Evolutionary conservation across 768 basidiomycete species (phyloP).

Genomic region (Kwoniella sp.): DNA sequence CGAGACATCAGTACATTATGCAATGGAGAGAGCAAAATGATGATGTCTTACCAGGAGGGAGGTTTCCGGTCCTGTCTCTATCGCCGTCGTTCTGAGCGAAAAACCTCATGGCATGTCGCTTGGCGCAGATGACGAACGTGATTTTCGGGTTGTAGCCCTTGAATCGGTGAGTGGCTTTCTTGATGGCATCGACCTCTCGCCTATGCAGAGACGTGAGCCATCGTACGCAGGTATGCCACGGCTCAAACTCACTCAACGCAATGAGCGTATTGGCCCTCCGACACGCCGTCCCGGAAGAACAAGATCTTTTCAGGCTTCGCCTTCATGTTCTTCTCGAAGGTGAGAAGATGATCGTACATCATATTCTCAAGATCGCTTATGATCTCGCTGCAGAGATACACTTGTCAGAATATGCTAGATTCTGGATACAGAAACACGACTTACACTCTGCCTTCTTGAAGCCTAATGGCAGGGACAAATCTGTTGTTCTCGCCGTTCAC

Average conservation of each 20-base stretch:
- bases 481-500: slow-evolving; percentile 41
- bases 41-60: slow-evolving; percentile 38
- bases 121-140: slow-evolving; percentile 54
- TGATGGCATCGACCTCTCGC: slow-evolving; percentile 43
- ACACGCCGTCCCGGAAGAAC: slow-evolving; percentile 56
- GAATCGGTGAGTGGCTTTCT: slow-evolving; percentile 36
- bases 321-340: slow-evolving; percentile 48
- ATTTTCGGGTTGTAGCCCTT: slow-evolving; percentile 52
- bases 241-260: slow-evolving; percentile 46
- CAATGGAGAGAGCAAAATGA: no score
- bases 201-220: slow-evolving; percentile 8
- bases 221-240: background rate
- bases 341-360: slow-evolving; percentile 40
- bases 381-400: slow-evolving; percentile 39
- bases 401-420: background rate
- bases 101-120: slow-evolving; percentile 56
- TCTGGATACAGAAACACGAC: slow-evolving; percentile 4
- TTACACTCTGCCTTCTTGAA: slow-evolving; percentile 54
- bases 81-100: slow-evolving; percentile 41
- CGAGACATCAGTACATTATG: background rate
- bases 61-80: slow-evolving; percentile 48
- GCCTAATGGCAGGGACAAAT: slow-evolving; percentile 40
- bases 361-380: slow-evolving; percentile 51
- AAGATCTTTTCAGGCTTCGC: slow-evolving; percentile 47
- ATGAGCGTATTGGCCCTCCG: slow-evolving; percentile 53